Evolutionary conservation across 768 basidiomycete genomes (phyloP).

Genomic region (Suillus bovinus): DNA sequence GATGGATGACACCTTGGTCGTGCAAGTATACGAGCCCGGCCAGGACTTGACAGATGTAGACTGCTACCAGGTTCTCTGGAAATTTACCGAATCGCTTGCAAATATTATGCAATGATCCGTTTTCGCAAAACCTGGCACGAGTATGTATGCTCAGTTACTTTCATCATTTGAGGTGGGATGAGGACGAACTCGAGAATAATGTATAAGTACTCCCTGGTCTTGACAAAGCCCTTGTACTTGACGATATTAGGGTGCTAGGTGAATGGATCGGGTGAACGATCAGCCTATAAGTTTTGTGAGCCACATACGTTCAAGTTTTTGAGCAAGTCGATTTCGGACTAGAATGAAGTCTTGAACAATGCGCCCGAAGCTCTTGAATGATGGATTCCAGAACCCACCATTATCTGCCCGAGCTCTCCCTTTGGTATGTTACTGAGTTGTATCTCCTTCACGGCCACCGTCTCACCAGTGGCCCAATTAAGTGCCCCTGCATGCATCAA

Average conservation of each 20-base stretch:
- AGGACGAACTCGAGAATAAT: constrained; percentile 88
- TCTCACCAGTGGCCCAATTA: constrained; percentile 97
- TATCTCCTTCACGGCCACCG: constrained; percentile 98
- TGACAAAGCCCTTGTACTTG: constrained; percentile 98
- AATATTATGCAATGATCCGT: constrained; percentile 93
- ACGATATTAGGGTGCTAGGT: constrained; percentile 95
- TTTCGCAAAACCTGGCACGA: constrained; percentile 83
- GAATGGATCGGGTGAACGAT: constrained; percentile 17
- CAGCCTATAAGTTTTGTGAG: constrained; percentile 6
- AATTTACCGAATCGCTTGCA: constrained; percentile 98
- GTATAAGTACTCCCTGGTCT: constrained; percentile 90
- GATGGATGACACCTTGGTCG: constrained; percentile 92
- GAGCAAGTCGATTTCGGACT: constrained; percentile 97
- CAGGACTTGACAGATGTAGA: constrained; percentile 95
- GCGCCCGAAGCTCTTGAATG: constrained; percentile 4
- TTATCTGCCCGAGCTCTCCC: constrained; percentile 93
- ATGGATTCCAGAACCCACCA: constrained; percentile 54
- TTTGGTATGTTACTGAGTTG: constrained; percentile 92
- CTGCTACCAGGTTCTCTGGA: constrained; percentile 93
- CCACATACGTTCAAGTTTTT: constrained; percentile 89
- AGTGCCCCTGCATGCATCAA: constrained; percentile 59
- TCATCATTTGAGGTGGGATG: neutral
- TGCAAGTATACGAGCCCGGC: constrained; percentile 96
- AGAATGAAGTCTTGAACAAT: constrained; percentile 9
- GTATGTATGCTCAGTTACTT: constrained; percentile 7